phyloP scores from a whole-genome alignment of 2,329 filamentous ascomycete species.

The Cladophialophora exuberans region DNA sequence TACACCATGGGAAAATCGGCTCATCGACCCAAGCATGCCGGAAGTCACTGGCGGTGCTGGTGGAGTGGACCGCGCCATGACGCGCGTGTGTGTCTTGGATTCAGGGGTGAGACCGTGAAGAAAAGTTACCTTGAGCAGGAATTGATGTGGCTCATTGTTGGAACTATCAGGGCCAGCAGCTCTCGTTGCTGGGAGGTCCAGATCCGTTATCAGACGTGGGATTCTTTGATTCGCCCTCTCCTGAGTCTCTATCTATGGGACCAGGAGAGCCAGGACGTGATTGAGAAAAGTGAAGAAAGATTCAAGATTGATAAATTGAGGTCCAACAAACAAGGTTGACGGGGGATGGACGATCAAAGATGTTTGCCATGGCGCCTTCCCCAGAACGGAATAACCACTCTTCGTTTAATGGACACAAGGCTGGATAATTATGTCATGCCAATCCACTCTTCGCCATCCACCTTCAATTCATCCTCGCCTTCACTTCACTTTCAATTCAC shows the following conservation, averaged over 20 bases:
- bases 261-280: too few species aligned
- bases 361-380: neutral
- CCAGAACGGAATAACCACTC: neutral
- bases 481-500: neutral
- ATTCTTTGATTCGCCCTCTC: too few species aligned
- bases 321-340: neutral
- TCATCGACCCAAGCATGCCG: too few species aligned
- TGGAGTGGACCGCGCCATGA: neutral
- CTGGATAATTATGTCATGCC: constrained; percentile 3
- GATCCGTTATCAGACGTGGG: too few species aligned
- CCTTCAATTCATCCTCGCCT: neutral
- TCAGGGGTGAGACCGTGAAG: too few species aligned
- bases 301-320: neutral
- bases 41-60: neutral
- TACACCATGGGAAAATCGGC: too few species aligned
- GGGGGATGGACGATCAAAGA: neutral
- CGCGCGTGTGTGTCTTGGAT: constrained; percentile 7
- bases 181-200: too few species aligned
- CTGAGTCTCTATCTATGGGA: too few species aligned
- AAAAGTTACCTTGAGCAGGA: neutral
- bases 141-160: too few species aligned
- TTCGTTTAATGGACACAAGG: constrained; percentile 1
- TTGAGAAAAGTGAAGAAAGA: too few species aligned
- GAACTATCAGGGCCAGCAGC: too few species aligned
- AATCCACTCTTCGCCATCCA: neutral